phyloP scores from a whole-genome alignment of 108 stramenopile genomes.

The Parmales sp. region DNA sequence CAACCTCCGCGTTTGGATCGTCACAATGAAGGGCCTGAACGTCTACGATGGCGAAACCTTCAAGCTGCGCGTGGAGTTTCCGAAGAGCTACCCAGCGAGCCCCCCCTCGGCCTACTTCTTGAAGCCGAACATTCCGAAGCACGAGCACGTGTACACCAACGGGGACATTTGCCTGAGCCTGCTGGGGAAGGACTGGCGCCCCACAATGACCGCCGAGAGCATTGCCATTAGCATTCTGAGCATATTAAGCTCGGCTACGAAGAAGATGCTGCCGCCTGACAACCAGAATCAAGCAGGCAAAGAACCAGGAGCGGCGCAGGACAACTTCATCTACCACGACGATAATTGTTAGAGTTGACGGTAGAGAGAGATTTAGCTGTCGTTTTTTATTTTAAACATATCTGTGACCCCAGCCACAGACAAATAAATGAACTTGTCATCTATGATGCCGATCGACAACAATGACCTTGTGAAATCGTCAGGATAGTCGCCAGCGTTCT shows the following conservation, averaged over 20 bases:
- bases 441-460: too few relatives aligned
- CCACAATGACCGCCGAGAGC: conserved; percentile 86
- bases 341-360: conserved; percentile 80
- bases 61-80: conserved; percentile 72
- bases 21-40: conserved; percentile 69
- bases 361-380: too few relatives aligned
- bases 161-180: conserved; percentile 91
- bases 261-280: conserved; percentile 82
- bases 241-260: conserved; percentile 77
- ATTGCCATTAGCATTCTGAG: conserved; percentile 79
- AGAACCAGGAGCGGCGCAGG: conserved; percentile 80
- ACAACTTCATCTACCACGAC: conserved; percentile 90
- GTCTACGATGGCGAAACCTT: conserved; percentile 88
- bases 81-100: conserved; percentile 73
- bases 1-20: conserved; percentile 81
- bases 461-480: too few relatives aligned
- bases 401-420: too few relatives aligned
- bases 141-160: conserved; percentile 95
- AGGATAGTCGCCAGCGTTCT: too few relatives aligned
- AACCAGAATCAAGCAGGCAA: conserved; percentile 74
- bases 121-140: conserved; percentile 52
- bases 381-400: too few relatives aligned
- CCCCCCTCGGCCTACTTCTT: conserved; percentile 90
- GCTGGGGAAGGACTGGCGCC: conserved; percentile 89
- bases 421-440: too few relatives aligned